Conservation (phyloP, 2,329 filamentous ascomycete genomes). For the Dactylellina haptotyla region DNA sequence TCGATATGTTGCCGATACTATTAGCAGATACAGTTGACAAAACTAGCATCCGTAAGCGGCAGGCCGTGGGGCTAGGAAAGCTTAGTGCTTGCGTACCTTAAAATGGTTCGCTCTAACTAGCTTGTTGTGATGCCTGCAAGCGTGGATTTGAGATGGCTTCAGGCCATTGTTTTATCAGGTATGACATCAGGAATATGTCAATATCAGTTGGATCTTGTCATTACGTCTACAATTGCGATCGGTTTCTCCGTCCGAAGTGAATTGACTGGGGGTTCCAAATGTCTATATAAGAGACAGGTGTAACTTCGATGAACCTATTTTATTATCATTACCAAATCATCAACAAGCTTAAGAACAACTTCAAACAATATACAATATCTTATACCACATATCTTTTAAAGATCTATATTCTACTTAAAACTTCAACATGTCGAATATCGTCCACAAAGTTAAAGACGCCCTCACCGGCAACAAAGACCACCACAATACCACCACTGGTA, state of each 20-base stretch:
- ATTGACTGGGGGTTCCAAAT: slow-evolving; percentile 2
- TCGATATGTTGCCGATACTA: slow-evolving; percentile 16
- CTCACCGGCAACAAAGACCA: slow-evolving; percentile 58
- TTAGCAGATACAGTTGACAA: background rate
- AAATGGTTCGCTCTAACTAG: background rate
- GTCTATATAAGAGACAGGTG: slow-evolving; percentile 47
- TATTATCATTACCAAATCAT: slow-evolving; percentile 18
- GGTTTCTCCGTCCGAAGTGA: background rate
- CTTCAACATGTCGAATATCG: slow-evolving; percentile 63
- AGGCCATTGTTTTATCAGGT: background rate
- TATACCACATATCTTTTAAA: background rate
- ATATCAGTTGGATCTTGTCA: background rate
- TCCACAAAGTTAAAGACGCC: slow-evolving; percentile 66
- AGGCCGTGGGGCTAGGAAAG: background rate
- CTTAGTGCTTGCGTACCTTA: background rate
- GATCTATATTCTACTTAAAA: background rate
- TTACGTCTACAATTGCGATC: slow-evolving; percentile 32
- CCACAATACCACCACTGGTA: slow-evolving; percentile 54
- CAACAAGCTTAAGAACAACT: slow-evolving; percentile 13
- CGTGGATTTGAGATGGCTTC: slow-evolving; percentile 12
- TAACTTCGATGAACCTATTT: background rate
- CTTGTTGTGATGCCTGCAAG: slow-evolving; percentile 35
- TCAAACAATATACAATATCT: background rate
- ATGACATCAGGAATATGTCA: slow-evolving; percentile 52
- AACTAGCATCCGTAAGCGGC: slow-evolving; percentile 1